These are phyloP conservation scores for Bassia scoparia DNA, from an alignment of 148 eudicot genomes.

Conservation along the genomic window DNA sequence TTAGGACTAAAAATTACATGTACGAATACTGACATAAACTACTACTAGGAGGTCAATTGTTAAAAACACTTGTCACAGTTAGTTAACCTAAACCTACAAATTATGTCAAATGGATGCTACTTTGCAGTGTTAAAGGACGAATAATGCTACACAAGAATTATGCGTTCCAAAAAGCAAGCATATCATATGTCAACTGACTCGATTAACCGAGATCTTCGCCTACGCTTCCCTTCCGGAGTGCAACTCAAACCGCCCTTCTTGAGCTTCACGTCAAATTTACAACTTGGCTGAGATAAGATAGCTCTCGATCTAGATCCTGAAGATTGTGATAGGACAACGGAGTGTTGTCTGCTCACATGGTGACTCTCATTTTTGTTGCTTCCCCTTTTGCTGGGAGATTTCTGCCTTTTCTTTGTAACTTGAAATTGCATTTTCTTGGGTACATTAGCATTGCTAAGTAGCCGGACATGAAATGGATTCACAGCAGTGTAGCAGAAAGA, in stretches of 20 bases:
- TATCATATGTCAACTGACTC: slow-evolving; percentile 40
- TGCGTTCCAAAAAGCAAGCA: neutral
- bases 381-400: slow-evolving; percentile 41
- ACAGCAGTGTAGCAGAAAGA: slow-evolving; percentile 53
- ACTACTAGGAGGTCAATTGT: no score
- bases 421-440: slow-evolving; percentile 41
- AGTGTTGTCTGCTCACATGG: slow-evolving; percentile 32
- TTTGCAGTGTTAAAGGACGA: neutral
- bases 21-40: no score
- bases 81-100: slow-evolving; percentile 23
- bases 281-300: slow-evolving; percentile 27
- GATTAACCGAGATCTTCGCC: slow-evolving; percentile 47
- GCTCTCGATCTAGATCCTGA: slow-evolving; percentile 34
- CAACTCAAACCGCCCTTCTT: slow-evolving; percentile 38
- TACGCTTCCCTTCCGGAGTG: slow-evolving; percentile 75
- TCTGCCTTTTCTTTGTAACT: slow-evolving; percentile 58
- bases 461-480: slow-evolving; percentile 58
- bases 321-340: slow-evolving; percentile 30
- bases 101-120: neutral
- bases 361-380: slow-evolving; percentile 22
- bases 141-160: neutral
- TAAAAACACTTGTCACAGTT: no score
- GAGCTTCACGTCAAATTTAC: slow-evolving; percentile 36
- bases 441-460: slow-evolving; percentile 44
- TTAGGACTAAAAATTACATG: slow-evolving; percentile 15